Evolutionary conservation across 306 rosid species (phyloP), one percentile per base, ranked within the genome.

Genomic region (Prinsepia uniflora): DNA sequence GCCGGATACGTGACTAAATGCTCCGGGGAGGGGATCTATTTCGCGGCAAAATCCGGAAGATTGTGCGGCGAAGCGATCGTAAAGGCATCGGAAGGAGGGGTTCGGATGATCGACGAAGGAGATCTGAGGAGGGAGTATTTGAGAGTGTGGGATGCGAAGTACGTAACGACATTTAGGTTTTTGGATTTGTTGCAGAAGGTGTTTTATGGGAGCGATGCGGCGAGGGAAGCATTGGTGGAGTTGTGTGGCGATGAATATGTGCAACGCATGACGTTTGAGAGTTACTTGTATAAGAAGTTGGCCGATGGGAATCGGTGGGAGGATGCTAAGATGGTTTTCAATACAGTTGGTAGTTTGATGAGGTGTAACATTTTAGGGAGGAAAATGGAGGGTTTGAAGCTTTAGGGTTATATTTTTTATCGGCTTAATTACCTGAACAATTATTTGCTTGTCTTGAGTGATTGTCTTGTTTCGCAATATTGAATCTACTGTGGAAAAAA

Each of bases 211-310:
- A 85, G 88, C 61, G 85, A 92, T 20, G 96, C 85, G 6, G 73
- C 74, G 6, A 88, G 93, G 72, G 98, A 92, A 72, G 98, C 98
- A 4, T 72, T 92, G 87, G 96, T 92, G 84, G 98, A 92, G 84
- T 61, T 92, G 4, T 92, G 98, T 68, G 96, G 91, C 46, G 91
- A 92, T 42, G 93, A 92, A 86, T 88, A 92, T 41, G 98, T 92
- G 66, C 98, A 92, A 53, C 78, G 96, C n/a, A 90, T 90, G 96
- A 85, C 96, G 3, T 92, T 92, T 43, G 91, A 90, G 71, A 90
- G 96, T 46, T 92, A 92, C 54, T 79, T 92, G 89, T 90, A 92
- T 14, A 92, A 92, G 84, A 85, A 67, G 47, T 72, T 92, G 17
- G 96, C 96, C 0, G 72, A 79, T 15, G 96, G 96, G 43, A 75